Evolutionary conservation across 495 filamentous ascomycete species (phyloP).

Genomic region (Oidiodendron maius): DNA sequence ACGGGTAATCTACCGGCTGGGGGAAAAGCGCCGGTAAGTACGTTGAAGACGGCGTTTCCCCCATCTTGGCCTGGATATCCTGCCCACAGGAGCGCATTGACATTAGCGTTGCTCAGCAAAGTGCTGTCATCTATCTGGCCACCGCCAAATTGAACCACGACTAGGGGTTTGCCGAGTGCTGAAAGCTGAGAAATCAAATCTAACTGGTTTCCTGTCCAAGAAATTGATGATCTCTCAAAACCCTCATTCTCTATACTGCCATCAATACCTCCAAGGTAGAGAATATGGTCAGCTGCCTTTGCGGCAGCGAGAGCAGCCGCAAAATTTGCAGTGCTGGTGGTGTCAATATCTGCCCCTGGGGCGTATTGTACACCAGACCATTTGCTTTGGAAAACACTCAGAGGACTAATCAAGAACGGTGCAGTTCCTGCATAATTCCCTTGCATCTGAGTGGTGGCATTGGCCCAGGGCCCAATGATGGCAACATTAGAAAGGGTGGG

Average conservation of each 20-base stretch:
- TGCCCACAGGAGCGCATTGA: slow-evolving; percentile 51
- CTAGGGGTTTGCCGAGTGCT: slow-evolving; percentile 32
- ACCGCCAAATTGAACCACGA: slow-evolving; percentile 40
- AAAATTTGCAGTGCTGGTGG: slow-evolving; percentile 26
- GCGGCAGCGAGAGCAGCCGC: slow-evolving; percentile 29
- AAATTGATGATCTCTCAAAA: slow-evolving; percentile 34
- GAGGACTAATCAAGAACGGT: slow-evolving; percentile 28
- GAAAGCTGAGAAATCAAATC: slow-evolving; percentile 31
- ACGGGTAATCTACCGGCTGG: slow-evolving; percentile 49
- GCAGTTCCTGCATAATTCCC: slow-evolving; percentile 36
- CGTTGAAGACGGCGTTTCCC: slow-evolving; percentile 47
- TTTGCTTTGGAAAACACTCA: slow-evolving; percentile 27
- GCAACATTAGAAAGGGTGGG: slow-evolving; percentile 26
- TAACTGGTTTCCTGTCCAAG: slow-evolving; percentile 39
- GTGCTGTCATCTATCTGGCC: slow-evolving; percentile 51
- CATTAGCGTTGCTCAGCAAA: slow-evolving; percentile 29
- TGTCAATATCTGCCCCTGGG: slow-evolving; percentile 30
- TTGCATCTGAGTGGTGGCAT: slow-evolving; percentile 26
- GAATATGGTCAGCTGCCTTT: slow-evolving; percentile 31
- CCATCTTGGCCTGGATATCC: slow-evolving; percentile 58
- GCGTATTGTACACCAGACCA: slow-evolving; percentile 41
- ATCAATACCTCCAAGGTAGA: slow-evolving; percentile 41
- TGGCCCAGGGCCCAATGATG: slow-evolving; percentile 36
- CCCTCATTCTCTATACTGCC: slow-evolving; percentile 32
- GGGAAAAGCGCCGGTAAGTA: slow-evolving; percentile 44